phyloP scores from a whole-genome alignment of 345 rosid species.

The Ceriops zippeliana region DNA sequence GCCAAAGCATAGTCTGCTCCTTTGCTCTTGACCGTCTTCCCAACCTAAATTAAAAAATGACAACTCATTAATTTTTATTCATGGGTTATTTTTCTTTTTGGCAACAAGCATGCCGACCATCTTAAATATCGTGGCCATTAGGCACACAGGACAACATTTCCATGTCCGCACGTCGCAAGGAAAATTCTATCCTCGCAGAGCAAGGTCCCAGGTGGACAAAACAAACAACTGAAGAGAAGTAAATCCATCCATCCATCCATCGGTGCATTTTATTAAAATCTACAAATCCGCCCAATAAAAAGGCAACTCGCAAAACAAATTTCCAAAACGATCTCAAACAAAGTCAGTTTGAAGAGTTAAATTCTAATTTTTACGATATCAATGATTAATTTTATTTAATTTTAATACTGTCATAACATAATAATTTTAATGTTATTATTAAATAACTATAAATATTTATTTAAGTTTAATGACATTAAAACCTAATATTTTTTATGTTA shows the following conservation, averaged over 20 bases:
- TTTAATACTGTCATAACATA: background rate
- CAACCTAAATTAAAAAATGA: slow-evolving; percentile 40
- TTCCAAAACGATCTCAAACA: background rate
- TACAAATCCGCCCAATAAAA: background rate
- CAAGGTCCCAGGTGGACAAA: no score
- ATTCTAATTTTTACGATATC: background rate
- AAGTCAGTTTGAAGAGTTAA: background rate
- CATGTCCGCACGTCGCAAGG: no score
- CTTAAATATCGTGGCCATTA: no score
- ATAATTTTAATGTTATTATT: no score
- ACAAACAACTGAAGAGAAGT: no score
- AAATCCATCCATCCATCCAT: no score
- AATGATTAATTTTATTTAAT: background rate
- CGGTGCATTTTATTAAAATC: no score
- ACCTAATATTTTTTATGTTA: no score
- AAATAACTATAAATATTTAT: background rate
- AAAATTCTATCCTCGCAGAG: no score
- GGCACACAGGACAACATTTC: no score
- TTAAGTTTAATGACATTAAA: background rate
- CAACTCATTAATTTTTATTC: background rate
- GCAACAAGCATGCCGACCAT: no score
- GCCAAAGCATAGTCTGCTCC: slow-evolving; percentile 73
- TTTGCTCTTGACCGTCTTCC: slow-evolving; percentile 50
- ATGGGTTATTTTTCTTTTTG: background rate
- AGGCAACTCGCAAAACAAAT: background rate